These are phyloP conservation scores for Colletotrichum caudatum DNA, from an alignment of 2,329 filamentous ascomycete species.

Conservation along the genomic window DNA sequence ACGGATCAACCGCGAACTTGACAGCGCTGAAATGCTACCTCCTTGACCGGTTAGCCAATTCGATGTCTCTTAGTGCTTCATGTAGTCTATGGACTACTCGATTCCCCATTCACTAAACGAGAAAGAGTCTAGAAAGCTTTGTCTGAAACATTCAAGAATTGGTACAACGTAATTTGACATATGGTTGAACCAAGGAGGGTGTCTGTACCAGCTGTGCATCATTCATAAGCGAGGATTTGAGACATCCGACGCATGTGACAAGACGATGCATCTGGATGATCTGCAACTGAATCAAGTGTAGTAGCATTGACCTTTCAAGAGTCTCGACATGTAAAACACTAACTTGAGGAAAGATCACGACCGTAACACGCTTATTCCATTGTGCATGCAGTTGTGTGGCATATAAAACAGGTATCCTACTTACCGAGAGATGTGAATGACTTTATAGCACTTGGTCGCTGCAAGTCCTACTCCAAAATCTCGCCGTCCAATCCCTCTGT, in stretches of 20 bases:
- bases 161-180: neutral
- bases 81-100: neutral
- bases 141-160: neutral
- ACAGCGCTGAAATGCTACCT: neutral
- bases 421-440: neutral
- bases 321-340: too few species aligned
- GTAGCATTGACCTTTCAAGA: neutral
- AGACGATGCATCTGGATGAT: neutral
- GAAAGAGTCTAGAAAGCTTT: neutral
- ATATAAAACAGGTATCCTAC: neutral
- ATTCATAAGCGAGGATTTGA: neutral
- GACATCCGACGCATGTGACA: neutral
- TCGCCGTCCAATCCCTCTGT: constrained; percentile 43
- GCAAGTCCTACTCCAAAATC: constrained; percentile 18
- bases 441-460: neutral
- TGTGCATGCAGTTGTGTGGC: neutral
- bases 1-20: neutral
- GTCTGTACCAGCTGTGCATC: neutral
- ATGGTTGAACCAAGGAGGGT: neutral
- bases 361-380: neutral
- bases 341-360: neutral
- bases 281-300: rapidly evolving
- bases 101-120: too few species aligned
- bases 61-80: rapidly evolving
- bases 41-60: neutral